Conservation (phyloP, 805 yeast genomes). For the Zygotorulaspora danielsina region DNA sequence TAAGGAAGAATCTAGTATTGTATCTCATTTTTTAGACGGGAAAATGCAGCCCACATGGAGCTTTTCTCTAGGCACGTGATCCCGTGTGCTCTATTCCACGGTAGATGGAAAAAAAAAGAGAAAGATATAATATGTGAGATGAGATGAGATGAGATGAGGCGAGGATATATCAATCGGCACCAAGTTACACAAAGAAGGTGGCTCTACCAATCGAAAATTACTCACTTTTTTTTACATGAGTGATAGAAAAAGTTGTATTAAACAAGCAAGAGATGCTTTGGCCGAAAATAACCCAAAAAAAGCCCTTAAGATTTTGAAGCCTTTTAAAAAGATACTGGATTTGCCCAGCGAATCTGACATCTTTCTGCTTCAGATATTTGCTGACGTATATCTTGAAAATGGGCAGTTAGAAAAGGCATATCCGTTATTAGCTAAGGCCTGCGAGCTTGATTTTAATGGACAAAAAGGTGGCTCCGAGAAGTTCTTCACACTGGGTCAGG, state of each 20-base stretch:
- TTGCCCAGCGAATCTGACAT: conserved; percentile 37
- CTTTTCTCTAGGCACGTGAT: too few species aligned
- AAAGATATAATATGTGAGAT: too few species aligned
- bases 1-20: too few species aligned
- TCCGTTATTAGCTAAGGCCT: conserved; percentile 52
- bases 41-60: too few species aligned
- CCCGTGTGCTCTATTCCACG: too few species aligned
- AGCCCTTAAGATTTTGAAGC: conserved; percentile 37
- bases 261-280: conserved; percentile 26
- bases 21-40: too few species aligned
- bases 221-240: too few species aligned
- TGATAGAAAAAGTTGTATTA: conserved; percentile 14
- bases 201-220: too few species aligned
- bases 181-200: too few species aligned
- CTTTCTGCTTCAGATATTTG: conserved; percentile 51
- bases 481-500: conserved; percentile 86
- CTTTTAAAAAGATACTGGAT: conserved; percentile 30
- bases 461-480: conserved; percentile 63
- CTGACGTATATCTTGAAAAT: conserved; percentile 74
- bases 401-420: conserved; percentile 80
- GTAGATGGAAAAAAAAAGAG: too few species aligned
- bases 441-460: conserved; percentile 68
- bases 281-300: conserved; percentile 30
- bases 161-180: too few species aligned
- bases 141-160: too few species aligned